Base-by-base conservation (phyloP, 2,329 filamentous ascomycete genomes). In the Penicillium glabrum region DNA sequence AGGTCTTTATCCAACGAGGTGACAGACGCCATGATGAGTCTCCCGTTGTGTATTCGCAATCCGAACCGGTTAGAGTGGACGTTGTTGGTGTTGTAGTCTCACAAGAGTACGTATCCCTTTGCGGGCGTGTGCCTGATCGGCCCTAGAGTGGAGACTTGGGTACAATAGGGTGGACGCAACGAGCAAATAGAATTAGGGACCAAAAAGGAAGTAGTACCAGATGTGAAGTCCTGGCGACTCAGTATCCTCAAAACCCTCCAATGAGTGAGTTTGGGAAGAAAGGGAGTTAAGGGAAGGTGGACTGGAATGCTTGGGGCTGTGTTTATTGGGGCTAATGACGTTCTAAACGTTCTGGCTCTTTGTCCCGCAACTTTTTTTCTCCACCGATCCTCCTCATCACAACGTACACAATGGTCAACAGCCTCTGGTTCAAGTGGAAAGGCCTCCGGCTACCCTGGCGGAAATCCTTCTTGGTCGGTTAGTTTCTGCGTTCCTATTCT, bases 1-100 rank as follows among this genome's bases (percentile, higher is more conserved):
- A 99, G 83, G 80, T 99, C 95, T 76, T 93, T 93, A 78, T 98
- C 95, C 59, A 99, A 82, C 61, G 91, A 96, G 62, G 91, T 85
- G 31, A 98, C 93, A 39, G 93, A 96, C 67, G 93, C 93, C 93
- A 98, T 98, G 64, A 51, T 72, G 59, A 52, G n/a, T 48, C 9
- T 43, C 9, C n/a, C 43, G 35, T 48, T 14, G 49, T 50, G 29
- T 24, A 35, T 48, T 24, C 33, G 37, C 37, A n/a, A 53, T 50
- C 46, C 23, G 24, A n/a, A 39, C 26, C 33, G 7, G 13, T n/a
- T 37, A 13, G 24, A n/a, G 24, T 24, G 24, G 26, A 44, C 23
- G 37, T 19, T 41, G 29, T 27, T 44, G 26, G 26, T 35, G 46
- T 53, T 43, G 54, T 53, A 19, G 21, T 19, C 29, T 53, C 46